Conservation (phyloP, 192 early-diverging fungal species). For the Backusella parvicylindrica region DNA sequence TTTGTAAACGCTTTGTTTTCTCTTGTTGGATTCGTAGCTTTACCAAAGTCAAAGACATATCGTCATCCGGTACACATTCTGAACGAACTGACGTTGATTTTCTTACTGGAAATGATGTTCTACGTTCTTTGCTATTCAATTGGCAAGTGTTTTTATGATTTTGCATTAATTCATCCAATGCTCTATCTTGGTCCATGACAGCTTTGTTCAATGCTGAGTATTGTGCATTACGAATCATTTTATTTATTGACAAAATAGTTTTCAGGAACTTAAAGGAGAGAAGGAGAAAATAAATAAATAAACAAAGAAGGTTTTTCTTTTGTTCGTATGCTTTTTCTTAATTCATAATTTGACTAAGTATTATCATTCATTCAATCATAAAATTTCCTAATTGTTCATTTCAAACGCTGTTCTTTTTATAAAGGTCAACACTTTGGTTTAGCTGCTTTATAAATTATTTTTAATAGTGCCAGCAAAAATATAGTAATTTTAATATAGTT, state of each 20-base stretch:
- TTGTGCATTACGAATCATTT: not conserved
- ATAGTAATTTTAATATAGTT: not conserved
- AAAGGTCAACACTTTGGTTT: not conserved
- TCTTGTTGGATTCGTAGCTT: not conserved
- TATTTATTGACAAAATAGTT: not conserved
- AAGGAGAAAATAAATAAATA: not conserved
- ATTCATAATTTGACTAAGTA: conserved; percentile 1
- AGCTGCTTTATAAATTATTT: not conserved
- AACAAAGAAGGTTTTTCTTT: not conserved
- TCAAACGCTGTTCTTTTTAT: not conserved
- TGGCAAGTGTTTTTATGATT: not conserved
- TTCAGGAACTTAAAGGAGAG: not conserved
- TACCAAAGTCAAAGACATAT: not conserved
- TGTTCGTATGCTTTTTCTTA: not conserved
- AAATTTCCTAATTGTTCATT: not conserved
- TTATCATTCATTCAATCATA: not conserved
- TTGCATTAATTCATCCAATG: not conserved
- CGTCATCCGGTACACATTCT: not conserved
- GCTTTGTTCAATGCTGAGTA: not conserved
- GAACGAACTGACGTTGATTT: not conserved
- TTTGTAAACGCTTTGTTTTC: not conserved
- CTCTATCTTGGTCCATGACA: not conserved
- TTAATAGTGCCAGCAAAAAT: not conserved
- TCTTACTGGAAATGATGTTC: not conserved
- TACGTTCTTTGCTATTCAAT: not conserved